Percentiles rank a stretch among this genome's conserved stretches.
Conservation (phyloP, 305 asterid species). For the Solanum hybrid region DNA sequence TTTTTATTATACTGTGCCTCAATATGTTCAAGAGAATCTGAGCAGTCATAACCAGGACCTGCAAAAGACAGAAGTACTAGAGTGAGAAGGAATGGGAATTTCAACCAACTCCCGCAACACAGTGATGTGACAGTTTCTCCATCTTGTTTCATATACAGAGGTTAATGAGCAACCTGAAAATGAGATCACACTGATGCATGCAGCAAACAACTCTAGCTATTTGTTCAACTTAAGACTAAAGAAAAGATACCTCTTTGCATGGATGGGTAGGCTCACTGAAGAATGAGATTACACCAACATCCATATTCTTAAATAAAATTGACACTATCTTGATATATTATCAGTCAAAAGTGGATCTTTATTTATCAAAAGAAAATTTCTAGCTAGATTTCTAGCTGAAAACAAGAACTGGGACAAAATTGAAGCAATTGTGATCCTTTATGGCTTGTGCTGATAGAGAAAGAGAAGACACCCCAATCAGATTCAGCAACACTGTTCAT, state of each 20-base stretch:
- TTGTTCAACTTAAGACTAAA: neutral
- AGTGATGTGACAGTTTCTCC: neutral
- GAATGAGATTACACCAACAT: neutral
- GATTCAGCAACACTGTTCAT: neutral
- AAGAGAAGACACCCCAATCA: neutral
- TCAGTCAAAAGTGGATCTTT: neutral
- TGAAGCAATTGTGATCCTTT: neutral
- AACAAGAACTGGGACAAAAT: neutral
- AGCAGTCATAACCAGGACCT: constrained; percentile 99
- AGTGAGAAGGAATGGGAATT: neutral
- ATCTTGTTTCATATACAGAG: neutral
- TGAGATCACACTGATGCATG: neutral
- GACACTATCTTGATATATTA: neutral
- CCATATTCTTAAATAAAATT: neutral
- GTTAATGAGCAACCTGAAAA: neutral
- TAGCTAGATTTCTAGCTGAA: constrained; percentile 1
- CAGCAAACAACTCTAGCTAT: constrained; percentile 3
- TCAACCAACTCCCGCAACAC: neutral
- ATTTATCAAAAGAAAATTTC: neutral
- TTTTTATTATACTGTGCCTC: constrained; percentile 92
- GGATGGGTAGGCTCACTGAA: neutral
- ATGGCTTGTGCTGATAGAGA: neutral
- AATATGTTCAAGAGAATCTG: constrained; percentile 95
- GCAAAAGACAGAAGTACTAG: constrained; percentile 21
- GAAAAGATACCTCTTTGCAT: neutral